These are phyloP conservation scores for Polyporus tsugae DNA, from an alignment of 1,284 basidiomycete species.

Conservation along the genomic window DNA sequence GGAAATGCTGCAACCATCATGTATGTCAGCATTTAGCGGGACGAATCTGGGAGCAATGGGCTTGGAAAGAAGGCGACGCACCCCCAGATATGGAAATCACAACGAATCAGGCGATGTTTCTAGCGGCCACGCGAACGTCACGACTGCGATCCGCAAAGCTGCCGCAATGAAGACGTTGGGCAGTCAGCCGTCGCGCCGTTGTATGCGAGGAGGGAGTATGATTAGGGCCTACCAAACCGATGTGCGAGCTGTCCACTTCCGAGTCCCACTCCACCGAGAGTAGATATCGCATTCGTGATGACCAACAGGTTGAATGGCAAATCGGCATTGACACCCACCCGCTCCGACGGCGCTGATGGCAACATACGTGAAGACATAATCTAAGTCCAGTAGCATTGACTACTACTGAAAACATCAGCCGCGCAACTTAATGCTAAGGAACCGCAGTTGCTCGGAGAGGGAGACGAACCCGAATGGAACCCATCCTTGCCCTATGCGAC, in stretches of 20 bases:
- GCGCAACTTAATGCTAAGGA: not conserved
- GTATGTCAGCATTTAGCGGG: not conserved
- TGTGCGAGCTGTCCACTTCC: not conserved
- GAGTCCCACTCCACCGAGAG: not conserved
- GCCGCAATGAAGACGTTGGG: slow-evolving; percentile 58
- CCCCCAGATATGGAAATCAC: slow-evolving; percentile 40
- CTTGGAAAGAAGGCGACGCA: not conserved
- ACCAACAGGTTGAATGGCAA: not conserved
- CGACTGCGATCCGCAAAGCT: slow-evolving; percentile 52
- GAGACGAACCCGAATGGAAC: slow-evolving; percentile 1
- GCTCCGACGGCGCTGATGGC: not conserved
- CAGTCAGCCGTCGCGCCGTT: slow-evolving; percentile 23
- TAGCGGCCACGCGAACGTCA: slow-evolving; percentile 65
- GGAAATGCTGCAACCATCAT: slow-evolving; percentile 47
- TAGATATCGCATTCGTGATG: not conserved
- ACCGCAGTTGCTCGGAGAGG: not conserved
- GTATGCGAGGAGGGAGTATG: not conserved
- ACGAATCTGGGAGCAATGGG: too few species aligned
- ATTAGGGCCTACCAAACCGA: not conserved
- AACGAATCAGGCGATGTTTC: slow-evolving; percentile 48
- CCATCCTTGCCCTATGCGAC: slow-evolving; percentile 3
- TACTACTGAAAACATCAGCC: not conserved
- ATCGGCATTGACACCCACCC: not conserved
- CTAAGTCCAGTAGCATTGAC: too few species aligned
- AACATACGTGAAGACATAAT: not conserved